phyloP scores from a whole-genome alignment of 768 basidiomycete species.

The Pleurotus tuoliensis region DNA sequence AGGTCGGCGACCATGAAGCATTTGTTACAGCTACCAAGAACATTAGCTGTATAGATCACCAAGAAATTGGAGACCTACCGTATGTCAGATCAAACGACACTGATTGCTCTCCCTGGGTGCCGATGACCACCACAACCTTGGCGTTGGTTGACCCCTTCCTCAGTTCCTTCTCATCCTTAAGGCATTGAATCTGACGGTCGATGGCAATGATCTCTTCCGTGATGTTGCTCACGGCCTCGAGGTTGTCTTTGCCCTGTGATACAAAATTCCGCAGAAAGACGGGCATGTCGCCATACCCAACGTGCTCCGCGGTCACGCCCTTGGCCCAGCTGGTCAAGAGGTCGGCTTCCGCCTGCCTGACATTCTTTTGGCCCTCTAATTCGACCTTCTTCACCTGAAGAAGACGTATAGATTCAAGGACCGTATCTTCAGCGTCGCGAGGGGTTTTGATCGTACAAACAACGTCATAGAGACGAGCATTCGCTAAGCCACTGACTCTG shows the following conservation, averaged over 20 bases:
- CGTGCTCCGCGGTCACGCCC: constrained; percentile 39
- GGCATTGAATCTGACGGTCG: constrained; percentile 33
- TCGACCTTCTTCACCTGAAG: constrained; percentile 30
- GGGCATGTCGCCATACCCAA: constrained; percentile 32
- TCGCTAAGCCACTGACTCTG: constrained; percentile 46
- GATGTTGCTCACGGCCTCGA: constrained; percentile 28
- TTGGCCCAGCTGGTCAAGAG: constrained; percentile 42
- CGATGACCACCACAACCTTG: constrained; percentile 40
- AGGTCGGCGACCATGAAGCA: constrained; percentile 49
- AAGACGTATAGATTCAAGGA: constrained; percentile 30
- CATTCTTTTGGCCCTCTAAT: constrained; percentile 32
- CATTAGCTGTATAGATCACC: neutral
- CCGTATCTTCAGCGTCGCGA: constrained; percentile 17
- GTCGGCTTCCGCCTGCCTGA: constrained; percentile 37
- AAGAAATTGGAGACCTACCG: constrained; percentile 28
- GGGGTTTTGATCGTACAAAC: constrained; percentile 35
- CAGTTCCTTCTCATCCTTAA: constrained; percentile 24
- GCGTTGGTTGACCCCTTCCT: constrained; percentile 32
- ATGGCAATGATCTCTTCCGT: constrained; percentile 38
- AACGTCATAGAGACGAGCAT: constrained; percentile 51
- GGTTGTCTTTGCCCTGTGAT: constrained; percentile 29
- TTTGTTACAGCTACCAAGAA: constrained; percentile 41
- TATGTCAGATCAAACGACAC: constrained; percentile 47
- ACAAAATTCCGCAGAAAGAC: constrained; percentile 40
- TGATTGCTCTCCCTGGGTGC: constrained; percentile 28